A percentile compares a stretch with the other conserved stretches of the same genome.
Conservation (phyloP, 371 early-diverging fungal species). For the Syncephalastrum racemosum region DNA sequence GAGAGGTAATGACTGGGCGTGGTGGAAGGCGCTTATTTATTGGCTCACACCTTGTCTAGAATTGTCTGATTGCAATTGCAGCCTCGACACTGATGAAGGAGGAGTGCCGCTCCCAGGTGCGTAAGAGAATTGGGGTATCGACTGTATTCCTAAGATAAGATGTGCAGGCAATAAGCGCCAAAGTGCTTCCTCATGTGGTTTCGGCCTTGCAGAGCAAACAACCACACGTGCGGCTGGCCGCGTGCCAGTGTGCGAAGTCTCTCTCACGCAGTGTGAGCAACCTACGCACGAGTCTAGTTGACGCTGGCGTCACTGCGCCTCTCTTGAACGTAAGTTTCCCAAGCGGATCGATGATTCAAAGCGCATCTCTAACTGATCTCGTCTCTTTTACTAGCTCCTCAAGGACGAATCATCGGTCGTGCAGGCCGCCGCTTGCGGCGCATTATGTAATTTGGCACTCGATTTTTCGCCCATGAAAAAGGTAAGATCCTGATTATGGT, state of each 20-base stretch:
- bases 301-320: conserved; percentile 76
- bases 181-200: conserved; percentile 76
- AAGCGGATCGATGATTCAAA: not conserved
- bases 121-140: not conserved
- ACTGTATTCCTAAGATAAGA: not conserved
- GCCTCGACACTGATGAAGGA: conserved; percentile 74
- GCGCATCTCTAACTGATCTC: not conserved
- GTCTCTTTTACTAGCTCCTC: conserved; percentile 46
- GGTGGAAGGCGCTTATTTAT: not conserved
- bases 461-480: conserved; percentile 90
- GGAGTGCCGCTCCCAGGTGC: conserved; percentile 75
- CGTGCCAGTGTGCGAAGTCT: conserved; percentile 78
- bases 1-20: conserved; percentile 47
- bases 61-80: conserved; percentile 73
- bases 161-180: conserved; percentile 69
- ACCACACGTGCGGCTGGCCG: conserved; percentile 69
- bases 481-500: conserved; percentile 13
- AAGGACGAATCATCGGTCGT: conserved; percentile 67
- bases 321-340: conserved; percentile 58
- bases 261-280: conserved; percentile 81
- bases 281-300: conserved; percentile 79
- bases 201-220: conserved; percentile 62
- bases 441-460: conserved; percentile 84
- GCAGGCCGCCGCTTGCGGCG: conserved; percentile 75
- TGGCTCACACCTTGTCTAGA: conserved; percentile 32